Base-by-base conservation (phyloP, 108 stramenopile genomes). In the Conticribra guillardii region DNA sequence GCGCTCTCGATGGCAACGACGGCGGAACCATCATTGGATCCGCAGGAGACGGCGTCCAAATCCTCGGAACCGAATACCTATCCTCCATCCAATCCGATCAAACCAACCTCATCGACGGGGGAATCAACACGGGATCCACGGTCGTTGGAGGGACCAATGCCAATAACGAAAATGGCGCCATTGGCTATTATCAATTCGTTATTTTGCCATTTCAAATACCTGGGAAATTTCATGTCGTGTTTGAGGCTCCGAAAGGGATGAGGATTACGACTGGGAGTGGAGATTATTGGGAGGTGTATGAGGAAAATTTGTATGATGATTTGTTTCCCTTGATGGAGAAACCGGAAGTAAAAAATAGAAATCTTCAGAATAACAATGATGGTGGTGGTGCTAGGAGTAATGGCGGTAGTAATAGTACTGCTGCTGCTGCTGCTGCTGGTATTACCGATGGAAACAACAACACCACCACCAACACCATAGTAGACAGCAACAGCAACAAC, bases 151-250 rank as follows among this genome's bases (percentile, higher is more conserved):
- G n/a, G n/a, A n/a, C 31, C 1, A 50, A 50, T 44, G 34, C 23
- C 45, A 34, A 62, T 4, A 37, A 48, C 7, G 45, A 7, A n/a
- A 37, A 18, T 9, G 62, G 62, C 26, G 27, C n/a, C 26, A 30
- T 67, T 46, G 74, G 74, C 11, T 54, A 67, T 41, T 74, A 67
- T 54, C 18, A 19, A 15, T 74, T 74, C 41, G 17, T 31, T 17
- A 29, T 74, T 0, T 28, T 74, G 59, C 74, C 74, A 0, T 50
- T 32, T 67, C 51, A 61, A 0, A 31, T 74, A n/a, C 74, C 74
- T 0, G 74, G 74, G 0, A 58, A 74, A 3, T 74, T 54, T 74
- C 60, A 74, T 46, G 65, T 74, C 4, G 74, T 67, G 0, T 60
- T 74, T 54, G 65, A 74, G 16, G 24, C 37, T 16, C 74, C 74